phyloP scores from a whole-genome alignment of 495 filamentous ascomycete species.

The Penicillium desertorum region DNA sequence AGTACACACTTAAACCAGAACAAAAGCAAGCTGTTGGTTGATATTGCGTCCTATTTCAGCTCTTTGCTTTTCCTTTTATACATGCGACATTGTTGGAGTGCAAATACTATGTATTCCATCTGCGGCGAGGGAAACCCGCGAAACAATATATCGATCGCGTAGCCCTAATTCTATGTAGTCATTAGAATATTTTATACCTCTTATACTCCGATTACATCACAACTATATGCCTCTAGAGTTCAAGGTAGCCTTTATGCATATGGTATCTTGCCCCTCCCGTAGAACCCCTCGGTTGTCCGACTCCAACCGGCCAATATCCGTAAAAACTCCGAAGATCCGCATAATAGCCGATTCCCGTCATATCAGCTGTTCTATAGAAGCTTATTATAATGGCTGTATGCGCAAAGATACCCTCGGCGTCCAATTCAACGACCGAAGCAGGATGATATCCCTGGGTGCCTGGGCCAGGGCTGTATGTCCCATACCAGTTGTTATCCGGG shows the following conservation, averaged over 20 bases:
- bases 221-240: background rate
- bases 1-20: background rate
- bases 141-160: background rate
- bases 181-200: background rate
- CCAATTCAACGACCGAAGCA: constrained; percentile 22
- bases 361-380: background rate
- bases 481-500: constrained; percentile 19
- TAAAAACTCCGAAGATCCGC: constrained; percentile 29
- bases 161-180: background rate
- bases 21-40: background rate
- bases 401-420: constrained; percentile 6
- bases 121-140: background rate
- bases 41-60: background rate
- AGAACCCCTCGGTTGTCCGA: constrained; percentile 20
- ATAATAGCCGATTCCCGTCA: constrained; percentile 1
- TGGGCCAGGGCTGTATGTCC: constrained; percentile 11
- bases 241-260: constrained; percentile 4
- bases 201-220: background rate
- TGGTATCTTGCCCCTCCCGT: background rate
- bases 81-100: background rate
- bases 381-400: background rate
- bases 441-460: background rate
- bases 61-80: background rate
- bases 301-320: constrained; percentile 16
- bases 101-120: background rate